phyloP scores from a whole-genome alignment of 2,329 filamentous ascomycete species.

The Colletotrichum falcatum region DNA sequence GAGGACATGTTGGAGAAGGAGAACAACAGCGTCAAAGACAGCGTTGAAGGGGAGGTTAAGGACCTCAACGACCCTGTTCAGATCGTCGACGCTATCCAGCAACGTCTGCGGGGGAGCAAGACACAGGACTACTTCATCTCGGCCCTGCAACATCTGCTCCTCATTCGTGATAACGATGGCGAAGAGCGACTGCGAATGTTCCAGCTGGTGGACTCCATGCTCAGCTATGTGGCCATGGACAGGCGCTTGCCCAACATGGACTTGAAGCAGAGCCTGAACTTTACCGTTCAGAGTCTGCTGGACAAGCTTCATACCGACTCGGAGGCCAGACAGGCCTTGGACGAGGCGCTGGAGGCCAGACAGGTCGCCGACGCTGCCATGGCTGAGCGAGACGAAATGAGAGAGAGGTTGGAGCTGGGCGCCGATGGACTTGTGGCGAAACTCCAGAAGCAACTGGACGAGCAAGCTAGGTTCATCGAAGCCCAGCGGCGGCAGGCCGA shows the following conservation, averaged over 20 bases:
- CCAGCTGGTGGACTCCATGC: slow-evolving; percentile 97
- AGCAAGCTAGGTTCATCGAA: slow-evolving; percentile 91
- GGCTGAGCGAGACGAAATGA: slow-evolving; percentile 96
- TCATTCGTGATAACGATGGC: slow-evolving; percentile 90
- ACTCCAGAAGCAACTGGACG: slow-evolving; percentile 92
- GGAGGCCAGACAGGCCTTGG: slow-evolving; percentile 90
- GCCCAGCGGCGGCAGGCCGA: slow-evolving; percentile 89
- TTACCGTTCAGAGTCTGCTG: slow-evolving; percentile 93
- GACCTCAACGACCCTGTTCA: slow-evolving; percentile 93
- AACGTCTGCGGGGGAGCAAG: slow-evolving; percentile 83
- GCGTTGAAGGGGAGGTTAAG: slow-evolving; percentile 84
- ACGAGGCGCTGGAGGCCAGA: slow-evolving; percentile 89
- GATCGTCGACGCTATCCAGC: slow-evolving; percentile 93
- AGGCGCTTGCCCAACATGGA: slow-evolving; percentile 95
- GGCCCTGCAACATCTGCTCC: slow-evolving; percentile 91
- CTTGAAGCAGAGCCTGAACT: slow-evolving; percentile 96
- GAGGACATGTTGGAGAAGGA: slow-evolving; percentile 96
- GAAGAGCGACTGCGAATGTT: slow-evolving; percentile 96
- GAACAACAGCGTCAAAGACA: slow-evolving; percentile 90
- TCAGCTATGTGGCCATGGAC: slow-evolving; percentile 99
- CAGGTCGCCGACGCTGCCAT: slow-evolving; percentile 96
- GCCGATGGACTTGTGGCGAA: slow-evolving; percentile 95
- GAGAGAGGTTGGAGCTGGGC: slow-evolving; percentile 86
- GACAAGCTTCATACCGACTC: slow-evolving; percentile 98
- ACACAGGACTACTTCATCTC: slow-evolving; percentile 97